Evolutionary conservation across 345 rosid species (phyloP).

Genomic region (Acer saccharum): DNA sequence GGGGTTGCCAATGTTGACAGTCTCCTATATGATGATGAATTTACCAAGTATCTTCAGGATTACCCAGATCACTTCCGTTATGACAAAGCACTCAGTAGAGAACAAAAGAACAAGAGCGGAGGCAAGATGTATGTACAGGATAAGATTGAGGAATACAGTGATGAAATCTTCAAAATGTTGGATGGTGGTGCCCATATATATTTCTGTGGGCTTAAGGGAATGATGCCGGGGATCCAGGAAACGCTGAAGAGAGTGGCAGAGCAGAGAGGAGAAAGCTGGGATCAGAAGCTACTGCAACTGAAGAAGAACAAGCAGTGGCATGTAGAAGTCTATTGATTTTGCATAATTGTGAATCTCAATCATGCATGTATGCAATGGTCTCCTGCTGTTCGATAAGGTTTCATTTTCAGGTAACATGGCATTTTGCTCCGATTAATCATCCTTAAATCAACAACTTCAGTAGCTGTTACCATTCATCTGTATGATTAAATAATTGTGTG

Average conservation of each 20-base stretch:
- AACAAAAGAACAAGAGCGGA: slow-evolving; percentile 88
- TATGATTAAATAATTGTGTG: slow-evolving; percentile 29
- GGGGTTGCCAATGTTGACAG: slow-evolving; percentile 98
- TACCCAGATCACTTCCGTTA: slow-evolving; percentile 82
- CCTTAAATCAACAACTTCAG: slow-evolving; percentile 20
- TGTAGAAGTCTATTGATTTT: slow-evolving; percentile 82
- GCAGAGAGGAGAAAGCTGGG: slow-evolving; percentile 92
- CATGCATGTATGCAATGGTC: background rate
- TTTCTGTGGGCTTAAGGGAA: slow-evolving; percentile 97
- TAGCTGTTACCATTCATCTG: slow-evolving; percentile 27
- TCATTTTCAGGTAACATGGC: slow-evolving; percentile 1
- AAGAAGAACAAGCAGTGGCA: slow-evolving; percentile 99
- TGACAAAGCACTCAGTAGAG: slow-evolving; percentile 88
- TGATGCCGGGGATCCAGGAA: slow-evolving; percentile 99
- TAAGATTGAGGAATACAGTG: slow-evolving; percentile 95
- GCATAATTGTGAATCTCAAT: background rate
- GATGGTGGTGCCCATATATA: slow-evolving; percentile 96
- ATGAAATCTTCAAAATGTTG: slow-evolving; percentile 82
- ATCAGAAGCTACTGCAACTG: slow-evolving; percentile 88
- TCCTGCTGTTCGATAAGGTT: background rate
- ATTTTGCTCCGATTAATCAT: background rate
- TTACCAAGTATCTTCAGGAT: slow-evolving; percentile 70
- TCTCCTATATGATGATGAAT: slow-evolving; percentile 91
- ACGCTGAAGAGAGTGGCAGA: slow-evolving; percentile 89
- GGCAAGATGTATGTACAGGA: slow-evolving; percentile 99